Base-by-base conservation (phyloP, 768 basidiomycete genomes). In the Gymnopilus junonius region DNA sequence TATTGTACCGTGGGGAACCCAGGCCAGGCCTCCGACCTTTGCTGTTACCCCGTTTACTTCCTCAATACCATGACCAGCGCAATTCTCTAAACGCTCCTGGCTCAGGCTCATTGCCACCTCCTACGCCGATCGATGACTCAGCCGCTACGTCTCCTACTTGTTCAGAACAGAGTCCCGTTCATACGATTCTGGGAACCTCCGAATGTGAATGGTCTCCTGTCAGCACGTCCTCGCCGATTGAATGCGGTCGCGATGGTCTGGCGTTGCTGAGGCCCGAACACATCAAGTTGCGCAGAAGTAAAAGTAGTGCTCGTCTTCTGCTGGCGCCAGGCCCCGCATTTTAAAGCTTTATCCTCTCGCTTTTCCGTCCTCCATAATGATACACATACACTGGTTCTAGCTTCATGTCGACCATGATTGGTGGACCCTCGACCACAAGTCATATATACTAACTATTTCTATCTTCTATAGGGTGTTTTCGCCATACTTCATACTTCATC, bases 21-120 rank as follows among this genome's bases (percentile, higher is more conserved):
- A 55, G 23, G 31, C 34, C 54, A 23, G 37, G 54, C 11, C 54
- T 55, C n/a, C 54, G 54, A 55, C 54, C 54, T 27, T 20, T 55
- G 12, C 17, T 55, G 37, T 27, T 55, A 40, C 54, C 48, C 29
- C 48, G 29, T 10, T 20, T 51, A 17, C 48, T 51, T 32, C 48
- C 48, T 32, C 48, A 32, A n/a, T 51, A 51, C 7, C 27, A 51
- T 17, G 48, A 51, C 48, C 15, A 51, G 27, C 48, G 48, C 17
- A 51, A 4, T 29, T n/a, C 29, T 14, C 14, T 15, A 23, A 51
- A 7, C 31, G 8, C 48, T 29, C 29, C 15, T 51, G 29, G 27
- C 15, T 6, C 29, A 29, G 31, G 29, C 5, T 51, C 48, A 32
- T 17, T 29, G 17, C 31, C 29, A 17, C 48, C 29, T n/a, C 31